These are phyloP conservation scores for Oryza australiensis DNA, from an alignment of 176 grass and related monocot species.

Conservation along the genomic window DNA sequence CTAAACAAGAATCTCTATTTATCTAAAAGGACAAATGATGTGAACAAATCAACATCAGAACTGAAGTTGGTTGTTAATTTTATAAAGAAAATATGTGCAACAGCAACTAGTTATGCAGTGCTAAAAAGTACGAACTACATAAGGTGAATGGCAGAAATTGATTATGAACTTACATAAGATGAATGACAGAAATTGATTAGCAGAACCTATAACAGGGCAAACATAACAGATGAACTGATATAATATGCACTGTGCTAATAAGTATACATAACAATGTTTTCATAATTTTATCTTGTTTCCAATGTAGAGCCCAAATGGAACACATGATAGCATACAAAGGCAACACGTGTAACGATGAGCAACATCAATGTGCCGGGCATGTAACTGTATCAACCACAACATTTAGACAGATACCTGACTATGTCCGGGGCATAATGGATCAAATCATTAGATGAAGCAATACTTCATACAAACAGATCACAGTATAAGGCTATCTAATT, in stretches of 20 bases:
- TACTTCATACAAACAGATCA: not conserved
- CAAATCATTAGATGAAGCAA: not conserved
- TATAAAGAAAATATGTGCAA: not conserved
- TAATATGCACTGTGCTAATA: not conserved
- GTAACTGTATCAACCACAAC: constrained; percentile 54
- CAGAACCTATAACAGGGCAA: not conserved
- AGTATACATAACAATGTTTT: not conserved
- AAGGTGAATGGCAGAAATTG: not conserved
- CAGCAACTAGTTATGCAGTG: not conserved
- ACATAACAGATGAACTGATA: not conserved
- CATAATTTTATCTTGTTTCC: not conserved
- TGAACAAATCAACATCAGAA: not conserved
- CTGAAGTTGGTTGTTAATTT: not conserved
- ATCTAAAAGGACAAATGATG: not conserved
- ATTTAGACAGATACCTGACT: constrained; percentile 53
- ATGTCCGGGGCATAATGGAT: constrained; percentile 1
- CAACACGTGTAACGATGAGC: constrained; percentile 36
- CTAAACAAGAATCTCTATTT: not conserved
- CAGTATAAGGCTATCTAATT: not conserved
- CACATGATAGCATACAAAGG: constrained; percentile 41
- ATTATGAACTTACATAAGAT: too few relatives aligned
- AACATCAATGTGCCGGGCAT: constrained; percentile 35
- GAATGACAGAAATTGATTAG: not conserved
- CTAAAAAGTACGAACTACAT: not conserved
- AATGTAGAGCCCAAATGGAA: constrained; percentile 50